phyloP scores from a whole-genome alignment of 1,139 yeast genomes.

The Nakaseomyces nivariensis region DNA sequence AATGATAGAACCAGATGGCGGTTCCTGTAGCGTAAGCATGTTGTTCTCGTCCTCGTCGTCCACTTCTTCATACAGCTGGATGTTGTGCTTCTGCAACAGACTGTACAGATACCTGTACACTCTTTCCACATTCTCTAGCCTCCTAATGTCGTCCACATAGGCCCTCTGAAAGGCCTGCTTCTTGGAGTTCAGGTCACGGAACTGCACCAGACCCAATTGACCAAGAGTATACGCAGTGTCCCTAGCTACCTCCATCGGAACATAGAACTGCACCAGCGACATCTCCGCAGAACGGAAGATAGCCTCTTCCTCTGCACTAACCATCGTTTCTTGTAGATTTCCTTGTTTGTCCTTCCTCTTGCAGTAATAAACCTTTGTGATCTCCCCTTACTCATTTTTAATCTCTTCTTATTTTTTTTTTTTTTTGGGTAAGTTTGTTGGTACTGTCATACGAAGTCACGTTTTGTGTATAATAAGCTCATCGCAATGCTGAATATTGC shows the following conservation, averaged over 20 bases:
- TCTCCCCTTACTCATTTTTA: too few species aligned
- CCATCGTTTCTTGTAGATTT: conserved; percentile 3
- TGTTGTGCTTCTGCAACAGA: conserved; percentile 41
- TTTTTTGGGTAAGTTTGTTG: too few species aligned
- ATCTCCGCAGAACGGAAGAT: conserved; percentile 88
- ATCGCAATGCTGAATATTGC: too few species aligned
- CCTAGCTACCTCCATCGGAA: conserved; percentile 84
- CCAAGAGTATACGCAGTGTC: conserved; percentile 81
- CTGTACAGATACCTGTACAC: conserved; percentile 38
- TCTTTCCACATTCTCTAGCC: conserved; percentile 53
- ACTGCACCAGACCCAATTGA: conserved; percentile 72
- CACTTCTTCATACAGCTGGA: conserved; percentile 34
- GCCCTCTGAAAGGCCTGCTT: conserved; percentile 80
- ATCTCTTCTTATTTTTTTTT: too few species aligned
- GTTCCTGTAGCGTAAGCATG: neutral
- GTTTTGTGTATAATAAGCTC: too few species aligned
- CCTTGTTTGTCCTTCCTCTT: conserved; percentile 10
- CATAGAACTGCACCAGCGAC: conserved; percentile 83
- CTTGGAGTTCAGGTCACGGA: conserved; percentile 75
- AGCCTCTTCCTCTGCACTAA: conserved; percentile 43
- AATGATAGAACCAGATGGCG: conserved; percentile 53
- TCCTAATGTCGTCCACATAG: conserved; percentile 71
- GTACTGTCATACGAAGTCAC: too few species aligned
- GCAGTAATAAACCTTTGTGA: too few species aligned
- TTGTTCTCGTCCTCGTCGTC: conserved; percentile 11